Evolutionary conservation across 1,284 basidiomycete species (phyloP).

Genomic region (Trametes polyzona): DNA sequence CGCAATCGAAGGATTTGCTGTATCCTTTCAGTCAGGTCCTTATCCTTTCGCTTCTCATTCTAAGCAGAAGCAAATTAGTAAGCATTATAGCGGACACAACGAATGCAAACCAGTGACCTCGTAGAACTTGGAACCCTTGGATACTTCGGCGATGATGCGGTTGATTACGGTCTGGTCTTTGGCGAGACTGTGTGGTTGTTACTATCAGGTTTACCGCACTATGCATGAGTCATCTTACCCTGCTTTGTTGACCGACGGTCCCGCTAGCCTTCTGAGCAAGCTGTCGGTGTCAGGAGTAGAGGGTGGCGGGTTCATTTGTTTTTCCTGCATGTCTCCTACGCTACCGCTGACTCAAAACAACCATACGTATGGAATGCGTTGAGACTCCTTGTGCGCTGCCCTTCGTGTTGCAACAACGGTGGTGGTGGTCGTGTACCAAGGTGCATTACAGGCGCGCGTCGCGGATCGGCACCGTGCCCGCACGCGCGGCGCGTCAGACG

Average conservation of each 20-base stretch:
- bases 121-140: slow-evolving; percentile 85
- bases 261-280: slow-evolving; percentile 73
- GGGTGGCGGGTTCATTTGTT: slow-evolving; percentile 7
- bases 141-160: slow-evolving; percentile 77
- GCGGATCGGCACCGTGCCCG: slow-evolving; percentile 4
- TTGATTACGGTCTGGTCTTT: slow-evolving; percentile 83
- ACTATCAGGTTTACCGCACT: not conserved
- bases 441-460: not conserved
- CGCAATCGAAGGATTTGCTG: slow-evolving; percentile 63
- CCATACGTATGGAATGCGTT: not conserved
- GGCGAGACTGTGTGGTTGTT: slow-evolving; percentile 52
- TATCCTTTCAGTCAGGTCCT: slow-evolving; percentile 76
- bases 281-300: slow-evolving; percentile 59
- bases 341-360: too few relatives aligned
- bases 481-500: not conserved
- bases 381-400: not conserved
- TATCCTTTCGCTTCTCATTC: slow-evolving; percentile 86
- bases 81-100: not conserved
- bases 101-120: slow-evolving; percentile 51
- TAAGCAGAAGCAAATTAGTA: slow-evolving; percentile 32
- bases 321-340: not conserved
- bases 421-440: slow-evolving; percentile 3
- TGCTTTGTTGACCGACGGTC: slow-evolving; percentile 78
- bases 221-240: slow-evolving; percentile 50
- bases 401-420: not conserved